Evolutionary conservation across 345 rosid genomes (phyloP), one percentile per base, ranked within the genome.

Genomic region (Reutealis trisperma): DNA sequence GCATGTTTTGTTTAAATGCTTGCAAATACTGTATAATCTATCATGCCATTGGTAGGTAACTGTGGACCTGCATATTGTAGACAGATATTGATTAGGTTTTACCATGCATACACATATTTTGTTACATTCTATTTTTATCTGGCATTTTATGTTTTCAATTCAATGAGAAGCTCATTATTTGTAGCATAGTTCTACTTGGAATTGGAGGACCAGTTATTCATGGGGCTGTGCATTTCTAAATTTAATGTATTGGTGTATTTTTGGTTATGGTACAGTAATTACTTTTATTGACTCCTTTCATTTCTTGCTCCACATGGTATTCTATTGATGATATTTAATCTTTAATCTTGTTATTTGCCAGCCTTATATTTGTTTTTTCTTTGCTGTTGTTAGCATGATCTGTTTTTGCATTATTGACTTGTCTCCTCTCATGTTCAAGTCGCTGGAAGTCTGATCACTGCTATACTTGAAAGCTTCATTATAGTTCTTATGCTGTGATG

Each of bases 61-160:
- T 72, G 58, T 44, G 16, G 58, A 25, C 44, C 59, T 75, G 51
- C 51, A 63, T 25, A 51, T 63, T 47, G 60, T 63, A 30, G 44
- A 22, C 57, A 37, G 7, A 16, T 24, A 60, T 16, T 61, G 62
- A 3, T 24, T 55, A 42, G 42, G 24, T 8, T 3, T 61, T 42
- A 13, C 24, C 42, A 12, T 57, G 34, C 7, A 11, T 58, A n/a
- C 8, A 6, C 32, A 57, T 55, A 3, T 52, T 9, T 54, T 37
- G 22, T 51, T 19, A 54, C 55, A 68, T 59, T n/a, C n/a, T 41
- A 54, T 7, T 51, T 34, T 25, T 52, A 1, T 8, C 45, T 59
- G 52, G 60, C 13, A 24, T 27, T n/a, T 72, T 27, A 13, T 1
- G 2, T 71, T 77, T 70, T 62, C 42, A 27, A 13, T 13, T 30